Evolutionary conservation across 2,329 filamentous ascomycete genomes (phyloP), one percentile per base, ranked within the genome.

Genomic region (Lasiodiplodia theobromae): DNA sequence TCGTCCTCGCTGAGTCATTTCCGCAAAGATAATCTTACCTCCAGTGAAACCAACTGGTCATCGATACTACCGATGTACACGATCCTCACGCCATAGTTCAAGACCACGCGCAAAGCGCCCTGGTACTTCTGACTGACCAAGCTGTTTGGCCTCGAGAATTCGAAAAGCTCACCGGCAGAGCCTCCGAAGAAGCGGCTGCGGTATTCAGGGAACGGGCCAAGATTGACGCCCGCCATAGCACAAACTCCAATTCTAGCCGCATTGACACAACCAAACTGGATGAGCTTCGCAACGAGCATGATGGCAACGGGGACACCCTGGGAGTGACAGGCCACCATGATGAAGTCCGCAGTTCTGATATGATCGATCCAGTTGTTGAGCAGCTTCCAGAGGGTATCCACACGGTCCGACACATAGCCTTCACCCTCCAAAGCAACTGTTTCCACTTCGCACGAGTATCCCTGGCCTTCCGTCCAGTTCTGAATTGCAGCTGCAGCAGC

Each of bases 401-500:
- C 93, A 7, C 96, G 88, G 71, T 98, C 94, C 2, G 87, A 87
- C 57, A 99, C 96, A 77, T 92, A 93, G 28, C 96, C 96, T 80
- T 99, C 96, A 25, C 95, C 95, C 81, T 99, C 96, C 0, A 99
- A 86, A 0, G 95, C 93, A 16, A 98, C 92, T 77, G 96, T 97
- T 76, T 97, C 94, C 67, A 99, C 93, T 73, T 96, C 91, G 71
- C 94, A 91, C 2, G 85, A 82, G 70, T 90, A 93, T 0, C 92
- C 91, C 71, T 93, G 88, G 14, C 84, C 84, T 66, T 93, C 88
- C 0, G 93, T 88, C 93, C 94, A 99, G 69, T 90, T 86, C 69
- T 91, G 88, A 73, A 99, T 95, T 1, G 93, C 91, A 49, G 92
- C 89, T 6, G 94, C 94, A 21, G 92, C 92, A 75, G 95, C 91